Base-by-base conservation (phyloP, 345 rosid species). In the Kernera saxatilis region DNA sequence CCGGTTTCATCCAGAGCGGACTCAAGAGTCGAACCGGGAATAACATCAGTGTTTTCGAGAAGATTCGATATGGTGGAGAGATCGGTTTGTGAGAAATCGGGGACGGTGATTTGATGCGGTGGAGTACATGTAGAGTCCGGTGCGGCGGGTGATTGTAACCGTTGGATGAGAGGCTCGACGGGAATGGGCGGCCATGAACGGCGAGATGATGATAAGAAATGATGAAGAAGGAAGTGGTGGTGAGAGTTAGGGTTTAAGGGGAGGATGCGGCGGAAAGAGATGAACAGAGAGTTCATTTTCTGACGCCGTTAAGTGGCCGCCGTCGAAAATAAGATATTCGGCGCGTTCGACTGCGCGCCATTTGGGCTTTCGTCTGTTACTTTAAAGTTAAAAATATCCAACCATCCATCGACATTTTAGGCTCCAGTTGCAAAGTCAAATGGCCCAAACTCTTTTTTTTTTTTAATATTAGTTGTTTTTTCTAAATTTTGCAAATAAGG, bases 1-100 rank as follows among this genome's bases (percentile, higher is more conserved):
- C 84, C 86, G 12, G 89, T 77, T 54, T 71, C 73, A 54, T 86
- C 84, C 35, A 91, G 70, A 6, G 88, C 90, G 1, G 83, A 59
- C 19, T 75, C 83, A 46, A 91, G 88, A 21, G 64, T 66, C 2
- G 84, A 63, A 55, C 85, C 86, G 32, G 85, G 72, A 52, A 40
- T 18, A 45, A 82, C 60, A 51, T 41, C 30, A 7, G 84, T 76
- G 76, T 84, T 79, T 9, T 75, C 77, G 62, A 89, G 87, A 54
- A 89, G 78, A 57, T 76, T 74, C 50, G 78, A 78, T 64, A 94
- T 64, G 53, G 83, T 59, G 37, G 81, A 62, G 75, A 87, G 72
- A 66, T 87, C 83, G 22, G 71, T 23, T 15, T 32, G 74, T 11
- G 83, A 81, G 81, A 75, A 77, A 22, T 60, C 15, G n/a, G 70